These are phyloP conservation scores for Fraxinus ornus DNA, from an alignment of 305 asterid genomes.

Conservation along the genomic window DNA sequence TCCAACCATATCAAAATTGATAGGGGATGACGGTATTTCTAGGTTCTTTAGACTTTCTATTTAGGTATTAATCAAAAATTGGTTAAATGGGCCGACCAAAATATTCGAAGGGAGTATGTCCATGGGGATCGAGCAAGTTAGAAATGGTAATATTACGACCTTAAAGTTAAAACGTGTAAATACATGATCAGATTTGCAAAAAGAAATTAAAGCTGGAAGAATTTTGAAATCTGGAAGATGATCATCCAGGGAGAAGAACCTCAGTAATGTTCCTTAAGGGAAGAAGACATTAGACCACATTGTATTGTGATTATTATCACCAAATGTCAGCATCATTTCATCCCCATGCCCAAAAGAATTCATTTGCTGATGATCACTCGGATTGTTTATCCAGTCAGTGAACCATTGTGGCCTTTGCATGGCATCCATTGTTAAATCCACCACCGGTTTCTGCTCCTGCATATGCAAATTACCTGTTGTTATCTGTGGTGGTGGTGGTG, in stretches of 20 bases:
- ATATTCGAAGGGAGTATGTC: no score
- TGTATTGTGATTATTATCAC: conserved; percentile 31
- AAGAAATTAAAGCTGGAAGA: neutral
- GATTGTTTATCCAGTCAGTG: conserved; percentile 54
- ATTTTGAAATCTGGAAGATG: neutral
- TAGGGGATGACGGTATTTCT: no score
- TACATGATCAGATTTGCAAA: neutral
- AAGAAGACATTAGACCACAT: conserved; percentile 46
- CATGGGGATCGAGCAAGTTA: no score
- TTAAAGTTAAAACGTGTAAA: neutral
- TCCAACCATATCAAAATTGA: no score
- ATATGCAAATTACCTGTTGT: neutral
- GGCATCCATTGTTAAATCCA: conserved; percentile 15
- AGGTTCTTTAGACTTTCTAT: no score
- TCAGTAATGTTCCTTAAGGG: neutral
- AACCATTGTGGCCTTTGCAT: conserved; percentile 50
- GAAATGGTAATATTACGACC: neutral
- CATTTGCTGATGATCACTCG: conserved; percentile 33
- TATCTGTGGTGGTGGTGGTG: neutral
- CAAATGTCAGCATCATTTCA: conserved; percentile 48
- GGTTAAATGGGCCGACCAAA: no score
- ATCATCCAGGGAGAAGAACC: neutral
- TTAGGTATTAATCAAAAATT: no score
- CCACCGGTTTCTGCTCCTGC: conserved; percentile 17
- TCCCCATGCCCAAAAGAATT: conserved; percentile 39